Conservation (phyloP, 1,284 basidiomycete species). For the Ustilago lituana region DNA sequence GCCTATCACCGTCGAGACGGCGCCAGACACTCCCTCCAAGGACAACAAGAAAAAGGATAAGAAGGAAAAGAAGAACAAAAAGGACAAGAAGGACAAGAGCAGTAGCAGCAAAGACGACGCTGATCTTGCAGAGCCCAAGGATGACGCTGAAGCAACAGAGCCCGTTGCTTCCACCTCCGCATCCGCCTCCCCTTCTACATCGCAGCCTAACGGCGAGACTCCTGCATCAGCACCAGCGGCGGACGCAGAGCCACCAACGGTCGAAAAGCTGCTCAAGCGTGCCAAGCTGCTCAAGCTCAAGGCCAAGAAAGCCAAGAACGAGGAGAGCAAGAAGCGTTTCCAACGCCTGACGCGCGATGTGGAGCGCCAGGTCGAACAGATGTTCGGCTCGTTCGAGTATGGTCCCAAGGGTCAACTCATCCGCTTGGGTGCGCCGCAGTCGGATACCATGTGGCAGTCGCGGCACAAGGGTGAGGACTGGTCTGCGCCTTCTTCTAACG, state of each 20-base stretch:
- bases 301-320: slow-evolving; percentile 60
- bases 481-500: slow-evolving; percentile 14
- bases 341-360: slow-evolving; percentile 54
- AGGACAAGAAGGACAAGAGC: slow-evolving; percentile 15
- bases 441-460: slow-evolving; percentile 42
- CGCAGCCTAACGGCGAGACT: background rate
- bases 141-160: slow-evolving; percentile 8
- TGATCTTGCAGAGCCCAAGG: background rate
- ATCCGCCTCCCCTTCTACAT: background rate
- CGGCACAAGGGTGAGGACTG: slow-evolving; percentile 31
- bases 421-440: slow-evolving; percentile 39
- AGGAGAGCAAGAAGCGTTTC: slow-evolving; percentile 43
- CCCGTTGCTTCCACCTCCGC: slow-evolving; percentile 33
- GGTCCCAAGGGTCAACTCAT: slow-evolving; percentile 50
- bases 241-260: slow-evolving; percentile 30
- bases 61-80: slow-evolving; percentile 29
- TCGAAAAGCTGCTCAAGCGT: slow-evolving; percentile 57
- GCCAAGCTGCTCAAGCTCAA: slow-evolving; percentile 64
- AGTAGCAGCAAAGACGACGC: background rate
- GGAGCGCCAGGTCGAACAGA: slow-evolving; percentile 60
- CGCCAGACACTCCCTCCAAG: slow-evolving; percentile 15
- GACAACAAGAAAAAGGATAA: slow-evolving; percentile 27
- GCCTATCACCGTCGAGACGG: background rate
- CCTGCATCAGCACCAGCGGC: background rate
- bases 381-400: slow-evolving; percentile 54